A percentile compares a stretch with the other conserved stretches of the same genome.
Conservation (phyloP, 2,329 filamentous ascomycete genomes). For the Aaosphaeria arxii region DNA sequence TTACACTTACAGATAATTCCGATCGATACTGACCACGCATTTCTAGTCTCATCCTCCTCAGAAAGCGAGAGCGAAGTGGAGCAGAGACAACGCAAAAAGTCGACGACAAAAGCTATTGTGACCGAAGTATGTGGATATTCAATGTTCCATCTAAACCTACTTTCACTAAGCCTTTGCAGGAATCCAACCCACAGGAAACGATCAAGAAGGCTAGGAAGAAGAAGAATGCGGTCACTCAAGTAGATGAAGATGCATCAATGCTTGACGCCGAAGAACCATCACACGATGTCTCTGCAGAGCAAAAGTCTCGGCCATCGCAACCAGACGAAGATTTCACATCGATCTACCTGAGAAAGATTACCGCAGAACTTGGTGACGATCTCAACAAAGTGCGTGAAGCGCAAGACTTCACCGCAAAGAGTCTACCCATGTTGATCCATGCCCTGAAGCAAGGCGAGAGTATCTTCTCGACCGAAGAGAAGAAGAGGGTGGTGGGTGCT, state of each 20-base stretch:
- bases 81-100: slow-evolving; percentile 2
- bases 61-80: slow-evolving; percentile 24
- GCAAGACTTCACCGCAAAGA: slow-evolving; percentile 66
- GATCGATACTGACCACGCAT: slow-evolving; percentile 4
- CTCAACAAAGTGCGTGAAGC: slow-evolving; percentile 67
- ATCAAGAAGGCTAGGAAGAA: slow-evolving; percentile 1
- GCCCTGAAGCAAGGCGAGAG: slow-evolving; percentile 66
- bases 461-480: slow-evolving; percentile 58
- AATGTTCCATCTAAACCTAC: neutral
- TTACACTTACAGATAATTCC: slow-evolving; percentile 2
- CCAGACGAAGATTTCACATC: slow-evolving; percentile 51
- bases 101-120: neutral
- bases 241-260: slow-evolving; percentile 2
- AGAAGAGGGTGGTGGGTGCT: slow-evolving; percentile 38
- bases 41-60: slow-evolving; percentile 25
- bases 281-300: slow-evolving; percentile 1
- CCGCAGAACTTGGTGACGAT: slow-evolving; percentile 70
- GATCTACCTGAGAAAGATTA: slow-evolving; percentile 68
- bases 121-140: neutral
- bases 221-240: neutral
- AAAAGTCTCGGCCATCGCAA: neutral
- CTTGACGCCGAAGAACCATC: neutral
- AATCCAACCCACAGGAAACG: neutral
- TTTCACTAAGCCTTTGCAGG: neutral
- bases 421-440: slow-evolving; percentile 61